These are phyloP conservation scores for Botrytis pseudocinerea DNA, from an alignment of 2,329 filamentous ascomycete genomes.

Conservation along the genomic window DNA sequence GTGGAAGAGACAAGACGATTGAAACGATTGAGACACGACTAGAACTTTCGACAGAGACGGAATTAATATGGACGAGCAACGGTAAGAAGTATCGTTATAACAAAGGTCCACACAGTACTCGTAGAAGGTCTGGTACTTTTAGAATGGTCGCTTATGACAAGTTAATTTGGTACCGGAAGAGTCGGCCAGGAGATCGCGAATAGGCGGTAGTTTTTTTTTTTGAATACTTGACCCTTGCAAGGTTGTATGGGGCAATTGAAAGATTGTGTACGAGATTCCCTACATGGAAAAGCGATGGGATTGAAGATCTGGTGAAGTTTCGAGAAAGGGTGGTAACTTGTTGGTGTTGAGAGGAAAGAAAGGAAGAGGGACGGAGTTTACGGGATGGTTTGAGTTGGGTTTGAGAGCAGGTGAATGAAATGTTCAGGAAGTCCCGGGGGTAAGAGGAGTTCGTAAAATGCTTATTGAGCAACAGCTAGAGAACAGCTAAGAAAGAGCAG, in stretches of 20 bases:
- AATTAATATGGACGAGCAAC: conserved; percentile 12
- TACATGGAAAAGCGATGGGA: too few species aligned
- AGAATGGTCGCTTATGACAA: conserved; percentile 24
- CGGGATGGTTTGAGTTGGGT: background rate
- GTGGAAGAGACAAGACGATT: background rate
- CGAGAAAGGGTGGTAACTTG: background rate
- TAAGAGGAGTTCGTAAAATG: conserved; percentile 13
- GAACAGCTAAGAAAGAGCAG: conserved; percentile 10
- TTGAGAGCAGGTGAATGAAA: conserved; percentile 9
- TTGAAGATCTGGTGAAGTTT: background rate
- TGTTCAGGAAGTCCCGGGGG: background rate
- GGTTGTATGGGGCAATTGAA: background rate
- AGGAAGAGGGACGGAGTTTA: conserved; percentile 6
- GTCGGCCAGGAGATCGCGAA: conserved; percentile 23
- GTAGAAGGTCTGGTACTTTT: conserved; percentile 16
- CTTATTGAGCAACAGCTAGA: conserved; percentile 17
- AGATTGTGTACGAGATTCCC: background rate
- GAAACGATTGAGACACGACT: conserved; percentile 12
- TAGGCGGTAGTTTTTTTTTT: background rate
- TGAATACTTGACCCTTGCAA: conserved; percentile 19
- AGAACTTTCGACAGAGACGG: background rate
- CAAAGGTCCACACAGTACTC: conserved; percentile 16
- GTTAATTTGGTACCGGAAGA: conserved; percentile 24
- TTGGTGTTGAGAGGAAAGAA: conserved; percentile 11
- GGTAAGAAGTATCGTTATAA: conserved; percentile 10